Evolutionary conservation across 2,329 filamentous ascomycete species (phyloP).

Genomic region (Aspergillus persii): DNA sequence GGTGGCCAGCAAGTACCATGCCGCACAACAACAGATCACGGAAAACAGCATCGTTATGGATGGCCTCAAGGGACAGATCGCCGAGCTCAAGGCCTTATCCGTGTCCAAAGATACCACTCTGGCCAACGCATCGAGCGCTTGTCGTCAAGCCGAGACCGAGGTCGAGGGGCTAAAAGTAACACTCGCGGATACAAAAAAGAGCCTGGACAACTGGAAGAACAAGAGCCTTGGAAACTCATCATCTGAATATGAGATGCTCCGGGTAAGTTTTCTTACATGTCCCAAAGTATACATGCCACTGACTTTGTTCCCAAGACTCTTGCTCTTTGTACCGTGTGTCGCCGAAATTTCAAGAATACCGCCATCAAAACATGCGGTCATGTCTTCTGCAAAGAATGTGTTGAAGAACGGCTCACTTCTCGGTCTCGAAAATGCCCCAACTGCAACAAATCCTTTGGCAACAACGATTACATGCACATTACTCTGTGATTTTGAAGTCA

Average conservation of each 20-base stretch:
- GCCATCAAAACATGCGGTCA: conserved; percentile 92
- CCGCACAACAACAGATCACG: conserved; percentile 67
- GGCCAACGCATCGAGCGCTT: conserved; percentile 61
- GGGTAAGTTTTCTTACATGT: conserved; percentile 57
- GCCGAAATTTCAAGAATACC: conserved; percentile 90
- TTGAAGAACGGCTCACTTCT: conserved; percentile 83
- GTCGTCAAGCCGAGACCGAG: conserved; percentile 65
- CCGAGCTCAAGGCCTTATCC: conserved; percentile 71
- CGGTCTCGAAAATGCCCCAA: conserved; percentile 93
- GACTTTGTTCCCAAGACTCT: conserved; percentile 55
- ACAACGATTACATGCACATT: conserved; percentile 76
- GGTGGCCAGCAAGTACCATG: conserved; percentile 69
- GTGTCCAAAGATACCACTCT: conserved; percentile 72
- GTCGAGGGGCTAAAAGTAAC: conserved; percentile 75
- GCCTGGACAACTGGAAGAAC: conserved; percentile 79
- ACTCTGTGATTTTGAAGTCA: conserved; percentile 37
- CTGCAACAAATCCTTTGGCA: conserved; percentile 88
- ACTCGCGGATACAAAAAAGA: conserved; percentile 75
- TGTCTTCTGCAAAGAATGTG: conserved; percentile 86
- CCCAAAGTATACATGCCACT: background rate
- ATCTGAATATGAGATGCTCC: conserved; percentile 78
- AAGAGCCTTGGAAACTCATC: conserved; percentile 79
- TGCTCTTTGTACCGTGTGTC: conserved; percentile 88
- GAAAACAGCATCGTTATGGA: conserved; percentile 72
- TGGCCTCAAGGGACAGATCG: conserved; percentile 69